Evolutionary conservation across 2,329 filamentous ascomycete species (phyloP), one percentile per base, ranked within the genome.

Genomic region (Cladosporium phlei): DNA sequence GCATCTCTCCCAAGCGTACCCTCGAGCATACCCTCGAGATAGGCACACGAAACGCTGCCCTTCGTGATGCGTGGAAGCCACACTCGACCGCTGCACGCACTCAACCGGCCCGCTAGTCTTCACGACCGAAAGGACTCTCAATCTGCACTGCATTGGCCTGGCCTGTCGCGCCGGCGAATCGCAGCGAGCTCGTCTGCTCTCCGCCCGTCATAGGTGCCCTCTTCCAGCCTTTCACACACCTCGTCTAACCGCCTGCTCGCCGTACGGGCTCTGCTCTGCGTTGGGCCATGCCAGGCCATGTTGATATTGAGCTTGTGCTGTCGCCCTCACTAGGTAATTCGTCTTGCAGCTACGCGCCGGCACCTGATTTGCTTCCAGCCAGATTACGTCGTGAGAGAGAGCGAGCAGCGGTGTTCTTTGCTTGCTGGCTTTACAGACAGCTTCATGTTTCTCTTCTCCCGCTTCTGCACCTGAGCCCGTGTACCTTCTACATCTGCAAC

Each of bases 261-360:
- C 46, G 34, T 28, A 47, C 51, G 49, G 30, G n/a, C 33, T 37
- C 49, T 49, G 46, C 35, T 45, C 53, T 49, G 46, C 50, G 48
- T 38, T 38, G 35, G 35, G 29, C n/a, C 33, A 40, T 38, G 46
- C 44, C 46, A 27, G 30, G 32, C 39, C 42, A 44, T 17, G 27
- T 42, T 34, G 28, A 50, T 46, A 47, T 30, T 12, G 17, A 32
- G 29, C 29, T 17, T 17, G 29, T 17, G 29, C n/a, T 17, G 29
- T 32, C 29, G 17, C 14, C 17, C 17, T 16, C 7, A 17, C 14
- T 17, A 19, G 16, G n/a, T n/a, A n/a, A n/a, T 33, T 28, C 29
- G 34, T 35, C 47, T 52, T 55, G 51, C 51, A 49, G 17, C 48
- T 62, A 60, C 55, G 54, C 60, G 59, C 59, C 56, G 47, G 47